Percentiles rank a stretch among this genome's conserved stretches.
Conservation (phyloP, 192 early-diverging fungal species). For the Coemansia sp. region DNA sequence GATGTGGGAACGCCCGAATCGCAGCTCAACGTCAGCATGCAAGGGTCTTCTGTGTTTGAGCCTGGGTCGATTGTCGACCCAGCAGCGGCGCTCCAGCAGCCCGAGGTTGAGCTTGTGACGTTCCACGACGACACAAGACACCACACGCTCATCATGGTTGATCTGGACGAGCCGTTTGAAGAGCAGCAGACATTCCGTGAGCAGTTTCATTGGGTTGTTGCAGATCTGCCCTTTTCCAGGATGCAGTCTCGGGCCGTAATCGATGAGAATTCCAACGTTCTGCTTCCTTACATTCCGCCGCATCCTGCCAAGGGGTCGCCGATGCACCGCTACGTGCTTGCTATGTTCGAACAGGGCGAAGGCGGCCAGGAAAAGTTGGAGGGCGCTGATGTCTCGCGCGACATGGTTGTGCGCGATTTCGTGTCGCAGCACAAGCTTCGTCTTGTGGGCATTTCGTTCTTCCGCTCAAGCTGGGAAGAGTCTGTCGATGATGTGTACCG, state of each 20-base stretch:
- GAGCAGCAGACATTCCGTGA: conserved; percentile 66
- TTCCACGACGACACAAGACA: conserved; percentile 68
- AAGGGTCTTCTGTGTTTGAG: conserved; percentile 20
- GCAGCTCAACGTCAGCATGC: conserved; percentile 46
- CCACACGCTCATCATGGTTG: conserved; percentile 71
- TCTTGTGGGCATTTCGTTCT: conserved; percentile 44
- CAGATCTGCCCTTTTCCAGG: conserved; percentile 65
- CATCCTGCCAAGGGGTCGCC: conserved; percentile 76
- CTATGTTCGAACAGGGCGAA: conserved; percentile 65
- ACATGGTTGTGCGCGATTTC: conserved; percentile 39
- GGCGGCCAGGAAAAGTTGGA: conserved; percentile 56
- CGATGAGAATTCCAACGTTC: conserved; percentile 33
- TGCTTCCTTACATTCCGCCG: conserved; percentile 68
- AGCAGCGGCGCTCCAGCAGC: conserved; percentile 57
- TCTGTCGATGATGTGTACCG: conserved; percentile 52
- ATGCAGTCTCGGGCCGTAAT: conserved; percentile 49
- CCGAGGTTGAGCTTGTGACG: conserved; percentile 57
- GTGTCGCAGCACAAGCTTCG: conserved; percentile 33
- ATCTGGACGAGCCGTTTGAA: conserved; percentile 68
- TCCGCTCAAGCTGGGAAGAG: conserved; percentile 45
- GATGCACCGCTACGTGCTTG: conserved; percentile 70
- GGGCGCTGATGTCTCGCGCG: conserved; percentile 36
- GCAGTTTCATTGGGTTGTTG: conserved; percentile 71
- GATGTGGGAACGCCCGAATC: conserved; percentile 35
- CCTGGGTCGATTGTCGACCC: conserved; percentile 44